A percentile compares a stretch with the other conserved stretches of the same genome.
These are phyloP conservation scores for Globisporangium uncinulatum DNA, from an alignment of 352 stramenopile genomes.

Conservation along the genomic window DNA sequence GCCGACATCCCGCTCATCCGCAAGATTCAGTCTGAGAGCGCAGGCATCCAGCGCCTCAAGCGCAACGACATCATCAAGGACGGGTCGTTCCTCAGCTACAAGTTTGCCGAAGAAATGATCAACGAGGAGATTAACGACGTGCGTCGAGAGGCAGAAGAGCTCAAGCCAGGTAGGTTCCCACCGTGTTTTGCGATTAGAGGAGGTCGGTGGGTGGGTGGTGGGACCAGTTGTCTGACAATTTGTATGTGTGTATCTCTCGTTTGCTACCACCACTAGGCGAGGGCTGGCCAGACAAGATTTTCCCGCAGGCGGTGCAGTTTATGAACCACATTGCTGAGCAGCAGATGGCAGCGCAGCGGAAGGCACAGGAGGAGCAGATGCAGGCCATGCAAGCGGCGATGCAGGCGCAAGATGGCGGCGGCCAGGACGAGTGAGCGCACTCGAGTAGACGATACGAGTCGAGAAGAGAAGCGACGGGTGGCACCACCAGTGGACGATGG, in stretches of 20 bases:
- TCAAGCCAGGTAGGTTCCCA: conserved; percentile 59
- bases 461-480: conserved; percentile 1
- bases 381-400: conserved; percentile 57
- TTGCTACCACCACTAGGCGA: conserved; percentile 31
- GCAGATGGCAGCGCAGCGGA: conserved; percentile 76
- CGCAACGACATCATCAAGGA: conserved; percentile 88
- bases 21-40: conserved; percentile 84
- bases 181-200: neutral
- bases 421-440: conserved; percentile 33
- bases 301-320: conserved; percentile 85
- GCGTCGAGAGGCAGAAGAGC: conserved; percentile 66
- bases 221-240: neutral
- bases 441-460: conserved; percentile 58
- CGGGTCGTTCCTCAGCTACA: conserved; percentile 84
- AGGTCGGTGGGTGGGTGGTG: neutral
- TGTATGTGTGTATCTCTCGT: neutral
- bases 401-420: conserved; percentile 31
- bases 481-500: too few relatives aligned
- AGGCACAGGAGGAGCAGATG: conserved; percentile 66
- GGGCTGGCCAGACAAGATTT: conserved; percentile 84
- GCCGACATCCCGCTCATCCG: conserved; percentile 82
- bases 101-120: conserved; percentile 83
- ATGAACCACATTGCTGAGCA: conserved; percentile 86
- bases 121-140: conserved; percentile 86
- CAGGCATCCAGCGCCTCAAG: conserved; percentile 80